Percentiles rank a stretch among this genome's conserved stretches.
These are phyloP conservation scores for Brassica carinata DNA, from an alignment of 345 rosid species.

Conservation along the genomic window DNA sequence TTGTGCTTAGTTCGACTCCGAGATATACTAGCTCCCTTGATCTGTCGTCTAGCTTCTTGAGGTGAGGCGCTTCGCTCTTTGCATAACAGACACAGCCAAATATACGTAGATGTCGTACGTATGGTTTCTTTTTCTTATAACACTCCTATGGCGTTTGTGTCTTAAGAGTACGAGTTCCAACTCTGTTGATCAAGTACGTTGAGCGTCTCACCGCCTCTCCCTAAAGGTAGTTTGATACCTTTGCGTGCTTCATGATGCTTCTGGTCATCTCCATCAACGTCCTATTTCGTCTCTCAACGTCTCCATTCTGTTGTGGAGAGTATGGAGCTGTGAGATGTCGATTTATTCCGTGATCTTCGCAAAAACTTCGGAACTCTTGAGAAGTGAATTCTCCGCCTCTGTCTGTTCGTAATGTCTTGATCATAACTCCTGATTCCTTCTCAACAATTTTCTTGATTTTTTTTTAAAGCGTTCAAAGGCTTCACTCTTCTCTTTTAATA, in stretches of 20 bases:
- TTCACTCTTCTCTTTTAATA: neutral
- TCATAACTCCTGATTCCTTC: neutral
- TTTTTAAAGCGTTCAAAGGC: neutral
- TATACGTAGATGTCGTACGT: neutral
- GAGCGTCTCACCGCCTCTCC: too few species aligned
- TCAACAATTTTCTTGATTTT: neutral
- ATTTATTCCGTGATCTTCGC: neutral
- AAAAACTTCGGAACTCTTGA: neutral
- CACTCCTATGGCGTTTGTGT: neutral
- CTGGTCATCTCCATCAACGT: too few species aligned
- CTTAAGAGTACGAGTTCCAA: neutral
- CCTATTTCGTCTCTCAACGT: neutral
- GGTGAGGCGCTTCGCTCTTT: neutral
- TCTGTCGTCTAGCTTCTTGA: neutral
- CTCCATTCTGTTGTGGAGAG: neutral
- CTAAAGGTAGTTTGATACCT: too few species aligned
- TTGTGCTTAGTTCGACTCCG: neutral
- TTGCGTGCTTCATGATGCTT: too few species aligned
- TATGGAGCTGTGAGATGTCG: neutral
- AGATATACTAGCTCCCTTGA: neutral
- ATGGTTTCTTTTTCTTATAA: neutral
- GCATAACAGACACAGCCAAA: neutral
- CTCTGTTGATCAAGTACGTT: neutral
- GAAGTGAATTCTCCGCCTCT: neutral
- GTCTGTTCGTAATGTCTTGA: neutral